Conservation (phyloP, 2,329 filamentous ascomycete species). For the Cryphonectria naterciae region DNA sequence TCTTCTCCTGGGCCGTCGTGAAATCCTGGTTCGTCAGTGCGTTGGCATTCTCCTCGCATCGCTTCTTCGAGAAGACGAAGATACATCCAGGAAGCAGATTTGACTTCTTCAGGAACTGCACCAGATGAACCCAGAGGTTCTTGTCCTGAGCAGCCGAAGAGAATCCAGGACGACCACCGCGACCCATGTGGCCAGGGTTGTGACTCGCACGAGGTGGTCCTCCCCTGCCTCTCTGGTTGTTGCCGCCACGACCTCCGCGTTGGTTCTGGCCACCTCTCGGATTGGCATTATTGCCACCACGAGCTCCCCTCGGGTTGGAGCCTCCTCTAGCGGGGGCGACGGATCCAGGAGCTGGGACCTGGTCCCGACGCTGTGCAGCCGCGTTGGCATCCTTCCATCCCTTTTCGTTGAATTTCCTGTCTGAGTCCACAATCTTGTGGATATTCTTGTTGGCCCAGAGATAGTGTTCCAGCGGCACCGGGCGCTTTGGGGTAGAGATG, state of each 20-base stretch:
- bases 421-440: constrained; percentile 90
- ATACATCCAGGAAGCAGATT: constrained; percentile 90
- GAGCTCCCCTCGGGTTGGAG: constrained; percentile 54
- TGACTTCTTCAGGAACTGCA: constrained; percentile 86
- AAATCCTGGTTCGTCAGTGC: constrained; percentile 95
- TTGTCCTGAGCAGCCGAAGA: constrained; percentile 92
- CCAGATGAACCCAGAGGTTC: constrained; percentile 94
- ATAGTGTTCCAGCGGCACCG: constrained; percentile 93
- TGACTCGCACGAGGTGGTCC: constrained; percentile 64
- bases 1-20: constrained; percentile 91
- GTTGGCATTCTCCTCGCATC: constrained; percentile 96
- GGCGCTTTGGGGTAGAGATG: constrained; percentile 94
- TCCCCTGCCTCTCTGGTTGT: constrained; percentile 59
- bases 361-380: constrained; percentile 80
- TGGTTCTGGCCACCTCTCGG: constrained; percentile 53
- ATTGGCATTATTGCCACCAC: constrained; percentile 45
- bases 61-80: constrained; percentile 98
- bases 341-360: constrained; percentile 58
- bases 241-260: constrained; percentile 54
- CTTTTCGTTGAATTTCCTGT: constrained; percentile 88
- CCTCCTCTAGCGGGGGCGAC: constrained; percentile 49
- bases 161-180: constrained; percentile 81
- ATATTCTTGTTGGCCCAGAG: constrained; percentile 94
- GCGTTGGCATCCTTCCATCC: constrained; percentile 95
- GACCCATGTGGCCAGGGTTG: constrained; percentile 82